Evolutionary conservation across 768 basidiomycete species (phyloP).

Genomic region (Clitopilus passeckerianus): DNA sequence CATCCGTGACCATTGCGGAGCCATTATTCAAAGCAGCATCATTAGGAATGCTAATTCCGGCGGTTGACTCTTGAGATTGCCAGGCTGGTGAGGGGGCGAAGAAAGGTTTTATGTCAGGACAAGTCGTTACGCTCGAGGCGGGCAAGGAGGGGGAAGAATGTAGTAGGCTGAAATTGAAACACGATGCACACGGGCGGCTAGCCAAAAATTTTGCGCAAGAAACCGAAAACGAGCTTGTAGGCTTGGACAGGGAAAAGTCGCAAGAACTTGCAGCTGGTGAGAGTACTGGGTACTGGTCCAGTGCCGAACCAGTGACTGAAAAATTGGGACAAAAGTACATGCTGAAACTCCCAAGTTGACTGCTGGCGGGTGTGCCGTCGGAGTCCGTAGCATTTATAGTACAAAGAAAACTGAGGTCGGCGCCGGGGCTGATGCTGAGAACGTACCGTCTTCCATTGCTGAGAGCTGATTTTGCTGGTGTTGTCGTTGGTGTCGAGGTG

Average conservation of each 20-base stretch:
- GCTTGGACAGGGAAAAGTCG: conserved; percentile 6
- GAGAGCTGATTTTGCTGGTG: conserved; percentile 10
- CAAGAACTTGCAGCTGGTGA: conserved; percentile 26
- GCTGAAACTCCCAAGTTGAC: conserved; percentile 7
- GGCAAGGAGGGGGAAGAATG: too few species aligned
- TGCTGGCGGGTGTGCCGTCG: conserved; percentile 18
- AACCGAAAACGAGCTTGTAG: conserved; percentile 12
- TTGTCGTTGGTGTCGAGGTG: conserved; percentile 3
- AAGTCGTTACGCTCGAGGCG: background rate
- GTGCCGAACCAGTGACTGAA: conserved; percentile 10
- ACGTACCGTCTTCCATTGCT: conserved; percentile 73
- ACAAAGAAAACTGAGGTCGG: conserved; percentile 39
- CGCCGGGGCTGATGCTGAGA: conserved; percentile 71
- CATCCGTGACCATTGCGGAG: conserved; percentile 45
- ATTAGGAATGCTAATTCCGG: conserved; percentile 68
- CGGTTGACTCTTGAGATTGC: conserved; percentile 71
- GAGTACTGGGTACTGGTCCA: conserved; percentile 27
- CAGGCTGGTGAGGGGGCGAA: conserved; percentile 55
- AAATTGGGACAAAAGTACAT: conserved; percentile 10
- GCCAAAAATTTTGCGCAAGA: conserved; percentile 28
- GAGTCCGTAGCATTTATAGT: conserved; percentile 3
- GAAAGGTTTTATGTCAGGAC: conserved; percentile 16
- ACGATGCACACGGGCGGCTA: background rate
- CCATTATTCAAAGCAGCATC: conserved; percentile 36
- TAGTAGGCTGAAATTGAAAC: conserved; percentile 2